Conservation (phyloP, 306 rosid species). For the Sophora flavescens region DNA sequence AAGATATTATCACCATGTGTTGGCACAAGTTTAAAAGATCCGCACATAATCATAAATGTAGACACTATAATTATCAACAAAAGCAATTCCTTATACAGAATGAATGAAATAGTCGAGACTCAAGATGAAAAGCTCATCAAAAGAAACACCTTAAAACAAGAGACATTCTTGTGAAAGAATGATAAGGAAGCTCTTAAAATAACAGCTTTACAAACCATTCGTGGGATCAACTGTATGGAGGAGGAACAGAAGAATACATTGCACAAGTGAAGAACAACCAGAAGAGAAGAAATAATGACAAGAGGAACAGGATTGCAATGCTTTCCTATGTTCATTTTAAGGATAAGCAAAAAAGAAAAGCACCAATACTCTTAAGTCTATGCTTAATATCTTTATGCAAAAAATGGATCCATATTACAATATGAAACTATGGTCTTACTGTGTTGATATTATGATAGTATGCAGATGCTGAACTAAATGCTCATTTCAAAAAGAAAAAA, state of each 20-base stretch:
- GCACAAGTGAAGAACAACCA: neutral
- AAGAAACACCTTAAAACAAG: conserved; percentile 10
- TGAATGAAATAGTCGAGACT: neutral
- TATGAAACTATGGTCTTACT: conserved; percentile 12
- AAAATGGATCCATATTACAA: conserved; percentile 22
- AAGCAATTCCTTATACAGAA: neutral
- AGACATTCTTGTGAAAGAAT: conserved; percentile 14
- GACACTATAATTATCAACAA: conserved; percentile 19
- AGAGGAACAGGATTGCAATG: conserved; percentile 1
- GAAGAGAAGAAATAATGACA: conserved; percentile 23
- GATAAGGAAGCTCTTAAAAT: conserved; percentile 8
- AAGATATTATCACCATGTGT: conserved; percentile 25
- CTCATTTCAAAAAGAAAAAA: neutral
- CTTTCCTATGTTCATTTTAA: neutral
- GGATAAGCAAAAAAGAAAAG: conserved; percentile 9
- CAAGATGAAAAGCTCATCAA: conserved; percentile 7
- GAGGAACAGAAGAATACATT: conserved; percentile 16
- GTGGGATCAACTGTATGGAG: conserved; percentile 20
- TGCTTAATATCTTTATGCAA: conserved; percentile 2
- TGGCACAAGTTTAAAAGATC: conserved; percentile 10
- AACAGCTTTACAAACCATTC: conserved; percentile 16
- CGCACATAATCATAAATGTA: conserved; percentile 2
- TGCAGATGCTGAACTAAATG: conserved; percentile 34
- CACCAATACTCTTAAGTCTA: neutral
- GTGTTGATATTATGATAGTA: conserved; percentile 19